These are phyloP conservation scores for Fusarium lyarnte DNA, from an alignment of 2,329 filamentous ascomycete species.

Conservation along the genomic window DNA sequence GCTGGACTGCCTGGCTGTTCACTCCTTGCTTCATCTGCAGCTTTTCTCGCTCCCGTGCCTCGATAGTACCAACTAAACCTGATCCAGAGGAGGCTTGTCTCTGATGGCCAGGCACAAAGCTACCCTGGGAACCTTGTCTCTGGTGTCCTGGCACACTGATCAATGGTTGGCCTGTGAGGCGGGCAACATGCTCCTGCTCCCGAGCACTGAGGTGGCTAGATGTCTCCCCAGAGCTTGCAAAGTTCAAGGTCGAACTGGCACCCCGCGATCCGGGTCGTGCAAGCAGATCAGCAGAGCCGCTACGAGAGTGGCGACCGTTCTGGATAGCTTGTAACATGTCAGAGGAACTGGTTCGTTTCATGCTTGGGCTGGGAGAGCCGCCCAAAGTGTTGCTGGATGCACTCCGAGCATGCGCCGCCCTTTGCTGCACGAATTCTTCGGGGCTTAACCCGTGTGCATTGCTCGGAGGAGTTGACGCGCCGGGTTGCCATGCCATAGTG, in stretches of 20 bases:
- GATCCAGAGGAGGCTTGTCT: constrained; percentile 61
- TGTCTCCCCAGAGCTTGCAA: constrained; percentile 52
- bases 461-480: constrained; percentile 61
- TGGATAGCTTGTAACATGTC: constrained; percentile 47
- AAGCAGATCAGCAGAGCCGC: constrained; percentile 59
- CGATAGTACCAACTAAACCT: constrained; percentile 81
- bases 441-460: constrained; percentile 69
- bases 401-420: constrained; percentile 71
- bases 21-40: constrained; percentile 74
- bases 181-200: constrained; percentile 89
- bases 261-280: constrained; percentile 68
- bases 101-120: constrained; percentile 64
- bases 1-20: constrained; percentile 51
- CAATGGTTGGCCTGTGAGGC: constrained; percentile 80
- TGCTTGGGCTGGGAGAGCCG: constrained; percentile 44
- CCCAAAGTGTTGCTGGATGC: constrained; percentile 60
- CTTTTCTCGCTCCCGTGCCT: constrained; percentile 81
- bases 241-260: constrained; percentile 61
- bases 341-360: constrained; percentile 53
- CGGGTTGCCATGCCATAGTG: constrained; percentile 83
- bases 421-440: constrained; percentile 86
- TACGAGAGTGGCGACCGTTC: constrained; percentile 48
- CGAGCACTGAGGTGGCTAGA: constrained; percentile 77
- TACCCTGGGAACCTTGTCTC: constrained; percentile 60
- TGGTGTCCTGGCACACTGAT: constrained; percentile 70